Base-by-base conservation (phyloP, 768 basidiomycete species). In the Pisolithus microcarpus region DNA sequence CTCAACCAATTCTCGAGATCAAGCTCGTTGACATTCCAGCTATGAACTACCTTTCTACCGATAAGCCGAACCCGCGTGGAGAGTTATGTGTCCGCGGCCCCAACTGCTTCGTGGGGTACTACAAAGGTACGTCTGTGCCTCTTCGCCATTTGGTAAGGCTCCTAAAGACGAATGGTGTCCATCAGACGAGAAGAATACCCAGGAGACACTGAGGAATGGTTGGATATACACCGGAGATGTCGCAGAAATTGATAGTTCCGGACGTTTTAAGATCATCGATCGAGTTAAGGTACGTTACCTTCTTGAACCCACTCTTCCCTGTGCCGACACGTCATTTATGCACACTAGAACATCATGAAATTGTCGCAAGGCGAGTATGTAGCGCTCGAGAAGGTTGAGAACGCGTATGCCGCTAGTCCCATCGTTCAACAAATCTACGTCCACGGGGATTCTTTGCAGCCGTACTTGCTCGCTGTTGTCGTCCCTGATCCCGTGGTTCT, bases 361-460 rank as follows among this genome's bases (percentile, higher is more conserved):
- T 87, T 99, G 44, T 75, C 88, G 10, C 96, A 99, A 70, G 96
- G 95, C 53, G 96, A 99, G 72, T 99, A 98, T 63, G 94, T 99
- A 50, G 95, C 95, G 38, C 76, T 98, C 43, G 95, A 99, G 71
- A 96, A 93, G 71, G 77, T 96, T 46, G 94, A 97, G 70, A 88
- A 87, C 61, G 59, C 80, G 49, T 93, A 91, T 65, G 76, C 75
- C 56, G 72, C 82, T 49, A 78, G 77, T 42, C 82, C 91, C 5
- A 61, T 88, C 38, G 78, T 90, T 49, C 76, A 80, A 36, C 86
- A 92, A 61, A 75, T 95, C 53, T 91, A 85, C 64, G 85, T 98
- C 42, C 86, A 99, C 62, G 96, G 91, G 42, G 91, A 98, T 65
- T 78, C 86, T 10, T 71, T 97, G 43, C 86, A 91, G 64, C 81